A percentile compares a stretch with the other conserved stretches of the same genome.
phyloP scores from a whole-genome alignment of 768 basidiomycete species.

The Collybia nuda region DNA sequence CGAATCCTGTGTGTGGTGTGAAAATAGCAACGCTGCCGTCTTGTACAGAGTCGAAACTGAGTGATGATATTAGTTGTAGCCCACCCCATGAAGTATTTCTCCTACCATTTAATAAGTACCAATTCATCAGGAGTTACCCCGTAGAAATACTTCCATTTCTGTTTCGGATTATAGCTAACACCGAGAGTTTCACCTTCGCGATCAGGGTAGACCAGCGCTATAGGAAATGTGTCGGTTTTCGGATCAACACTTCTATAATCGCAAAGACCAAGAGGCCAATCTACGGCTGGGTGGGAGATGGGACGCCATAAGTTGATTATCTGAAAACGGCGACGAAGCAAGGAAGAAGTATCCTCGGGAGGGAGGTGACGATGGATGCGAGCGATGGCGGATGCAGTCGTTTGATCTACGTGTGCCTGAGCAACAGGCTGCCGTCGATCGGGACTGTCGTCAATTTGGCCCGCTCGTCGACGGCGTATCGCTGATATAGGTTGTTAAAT shows the following conservation, averaged over 20 bases:
- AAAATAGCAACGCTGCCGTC: slow-evolving; percentile 43
- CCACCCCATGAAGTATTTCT: not conserved
- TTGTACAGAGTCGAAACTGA: slow-evolving; percentile 38
- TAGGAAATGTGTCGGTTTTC: slow-evolving; percentile 40
- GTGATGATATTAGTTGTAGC: not conserved
- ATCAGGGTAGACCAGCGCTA: slow-evolving; percentile 47
- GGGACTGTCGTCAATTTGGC: slow-evolving; percentile 29
- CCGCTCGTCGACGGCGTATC: slow-evolving; percentile 45
- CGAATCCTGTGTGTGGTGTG: slow-evolving; percentile 54
- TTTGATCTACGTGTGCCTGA: slow-evolving; percentile 54
- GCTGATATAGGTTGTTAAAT: slow-evolving; percentile 22
- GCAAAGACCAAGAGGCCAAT: slow-evolving; percentile 52
- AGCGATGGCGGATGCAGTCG: slow-evolving; percentile 36
- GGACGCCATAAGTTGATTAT: slow-evolving; percentile 66
- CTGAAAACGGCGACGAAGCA: slow-evolving; percentile 50
- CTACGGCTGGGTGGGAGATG: slow-evolving; percentile 43
- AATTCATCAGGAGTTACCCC: slow-evolving; percentile 49
- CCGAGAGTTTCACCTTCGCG: slow-evolving; percentile 51
- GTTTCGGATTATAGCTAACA: slow-evolving; percentile 42
- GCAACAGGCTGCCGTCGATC: slow-evolving; percentile 45
- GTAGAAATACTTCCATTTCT: slow-evolving; percentile 51
- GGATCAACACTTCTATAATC: slow-evolving; percentile 47
- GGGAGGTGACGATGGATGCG: slow-evolving; percentile 55
- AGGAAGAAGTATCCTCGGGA: slow-evolving; percentile 37
- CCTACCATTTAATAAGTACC: slow-evolving; percentile 55